Evolutionary conservation across 176 grass and related monocot genomes (phyloP), one percentile per base, ranked within the genome.

Genomic region (Rhynchospora breviuscula): DNA sequence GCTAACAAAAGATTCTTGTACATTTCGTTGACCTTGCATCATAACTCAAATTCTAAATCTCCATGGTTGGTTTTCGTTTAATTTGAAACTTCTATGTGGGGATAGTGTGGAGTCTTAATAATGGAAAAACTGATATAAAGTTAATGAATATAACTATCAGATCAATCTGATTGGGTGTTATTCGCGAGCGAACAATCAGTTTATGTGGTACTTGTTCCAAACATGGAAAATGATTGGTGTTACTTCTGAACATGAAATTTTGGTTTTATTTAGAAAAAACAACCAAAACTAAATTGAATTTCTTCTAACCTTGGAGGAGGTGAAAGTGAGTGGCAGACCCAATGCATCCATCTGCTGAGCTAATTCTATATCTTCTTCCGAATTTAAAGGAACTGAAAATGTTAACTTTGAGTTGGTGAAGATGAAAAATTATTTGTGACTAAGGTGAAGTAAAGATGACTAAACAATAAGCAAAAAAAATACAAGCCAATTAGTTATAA

Each of bases 241-340:
- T 21, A 62, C 59, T 61, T 75, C 11, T 52, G 11, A 75, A 75
- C 48, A 54, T 76, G 29, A 76, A 49, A 31, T 54, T 71, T 10
- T 9, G 8, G 18, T 29, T 44, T 62, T 0, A 63, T 18, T 60
- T 46, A 40, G 56, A 7, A 19, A 80, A 80, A 23, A 63, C 14
- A 84, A 58, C 33, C 19, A 76, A 54, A 76, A 76, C 7, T 54
- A 52, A 19, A 54, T 26, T 76, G 48, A 76, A 76, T 23, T 76
- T 52, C 52, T 78, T 82, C 89, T 93, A 88, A 87, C 87, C 87
- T 95, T 93, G 81, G 74, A 94, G 81, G 95, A 87, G 73, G 67
- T 87, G 83, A 98, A 98, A 51, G 92, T 93, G 82, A 95, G 82
- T 82, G 95, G 95, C 81, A 98, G 93, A 83, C 95, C 95, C 85